Evolutionary conservation across 2,329 filamentous ascomycete species (phyloP).

Genomic region (Penicillium capsulatum): DNA sequence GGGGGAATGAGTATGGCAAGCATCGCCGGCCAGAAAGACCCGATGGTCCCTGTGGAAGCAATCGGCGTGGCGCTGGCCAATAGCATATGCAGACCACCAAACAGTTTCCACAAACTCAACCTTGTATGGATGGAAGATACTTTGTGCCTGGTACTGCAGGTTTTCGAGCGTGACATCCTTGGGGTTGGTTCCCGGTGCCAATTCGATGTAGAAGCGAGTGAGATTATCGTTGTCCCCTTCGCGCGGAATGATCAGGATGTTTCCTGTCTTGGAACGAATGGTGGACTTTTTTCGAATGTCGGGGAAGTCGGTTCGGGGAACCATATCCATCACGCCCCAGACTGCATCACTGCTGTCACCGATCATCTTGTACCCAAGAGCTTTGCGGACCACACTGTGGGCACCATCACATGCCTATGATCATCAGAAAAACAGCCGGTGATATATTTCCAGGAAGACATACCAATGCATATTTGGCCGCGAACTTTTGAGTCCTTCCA

Average conservation of each 20-base stretch:
- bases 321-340: conserved; percentile 56
- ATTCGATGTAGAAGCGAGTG: conserved; percentile 60
- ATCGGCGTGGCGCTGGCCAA: conserved; percentile 66
- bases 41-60: conserved; percentile 62
- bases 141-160: conserved; percentile 51
- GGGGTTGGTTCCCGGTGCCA: conserved; percentile 49
- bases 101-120: conserved; percentile 53
- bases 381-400: conserved; percentile 40
- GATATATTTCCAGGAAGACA: too few species aligned
- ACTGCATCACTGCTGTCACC: conserved; percentile 56
- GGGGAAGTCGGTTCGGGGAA: conserved; percentile 48
- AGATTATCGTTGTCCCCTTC: conserved; percentile 53
- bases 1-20: conserved; percentile 65
- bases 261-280: conserved; percentile 46
- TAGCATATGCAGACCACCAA: conserved; percentile 70
- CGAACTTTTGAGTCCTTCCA: conserved; percentile 40
- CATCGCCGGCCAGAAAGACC: conserved; percentile 67
- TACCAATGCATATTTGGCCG: conserved; percentile 52
- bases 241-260: conserved; percentile 50
- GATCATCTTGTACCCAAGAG: conserved; percentile 51
- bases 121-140: conserved; percentile 53
- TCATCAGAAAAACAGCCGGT: neutral
- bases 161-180: conserved; percentile 52
- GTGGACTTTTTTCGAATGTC: conserved; percentile 51
- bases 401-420: conserved; percentile 47